Evolutionary conservation across 2,329 filamentous ascomycete species (phyloP).

Genomic region (Chrysoporthe puriensis): DNA sequence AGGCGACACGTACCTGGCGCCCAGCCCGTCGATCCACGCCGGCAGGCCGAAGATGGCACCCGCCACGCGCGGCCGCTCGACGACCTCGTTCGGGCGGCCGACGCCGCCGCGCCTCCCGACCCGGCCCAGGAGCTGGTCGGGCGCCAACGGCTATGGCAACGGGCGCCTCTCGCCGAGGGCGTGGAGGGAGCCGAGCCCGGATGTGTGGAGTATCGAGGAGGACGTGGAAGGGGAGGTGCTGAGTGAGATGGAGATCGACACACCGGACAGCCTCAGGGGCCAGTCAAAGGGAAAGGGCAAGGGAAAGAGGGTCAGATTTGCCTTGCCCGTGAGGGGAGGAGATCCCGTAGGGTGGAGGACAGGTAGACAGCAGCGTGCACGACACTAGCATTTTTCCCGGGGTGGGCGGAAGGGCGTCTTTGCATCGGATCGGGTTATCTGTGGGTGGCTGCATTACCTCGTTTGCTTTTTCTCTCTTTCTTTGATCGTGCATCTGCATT

Average conservation of each 20-base stretch:
- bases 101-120: constrained; percentile 35
- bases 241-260: constrained; percentile 45
- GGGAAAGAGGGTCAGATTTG: constrained; percentile 61
- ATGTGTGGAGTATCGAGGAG: constrained; percentile 64
- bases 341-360: constrained; percentile 21
- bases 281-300: constrained; percentile 55
- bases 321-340: constrained; percentile 50
- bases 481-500: background rate
- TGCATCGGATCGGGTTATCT: background rate
- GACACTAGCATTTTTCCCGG: background rate
- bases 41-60: constrained; percentile 21
- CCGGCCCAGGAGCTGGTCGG: constrained; percentile 36
- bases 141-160: constrained; percentile 29
- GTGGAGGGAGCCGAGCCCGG: constrained; percentile 62
- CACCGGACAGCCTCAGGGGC: constrained; percentile 35
- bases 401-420: background rate
- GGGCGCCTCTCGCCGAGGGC: constrained; percentile 49
- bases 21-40: constrained; percentile 27
- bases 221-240: constrained; percentile 58
- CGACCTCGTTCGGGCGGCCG: constrained; percentile 37
- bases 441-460: background rate
- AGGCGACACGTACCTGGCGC: constrained; percentile 39
- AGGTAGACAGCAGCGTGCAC: background rate
- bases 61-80: constrained; percentile 34
- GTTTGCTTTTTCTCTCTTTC: background rate